Evolutionary conservation across 768 basidiomycete genomes (phyloP).

Genomic region (Mycena sanguinolenta): DNA sequence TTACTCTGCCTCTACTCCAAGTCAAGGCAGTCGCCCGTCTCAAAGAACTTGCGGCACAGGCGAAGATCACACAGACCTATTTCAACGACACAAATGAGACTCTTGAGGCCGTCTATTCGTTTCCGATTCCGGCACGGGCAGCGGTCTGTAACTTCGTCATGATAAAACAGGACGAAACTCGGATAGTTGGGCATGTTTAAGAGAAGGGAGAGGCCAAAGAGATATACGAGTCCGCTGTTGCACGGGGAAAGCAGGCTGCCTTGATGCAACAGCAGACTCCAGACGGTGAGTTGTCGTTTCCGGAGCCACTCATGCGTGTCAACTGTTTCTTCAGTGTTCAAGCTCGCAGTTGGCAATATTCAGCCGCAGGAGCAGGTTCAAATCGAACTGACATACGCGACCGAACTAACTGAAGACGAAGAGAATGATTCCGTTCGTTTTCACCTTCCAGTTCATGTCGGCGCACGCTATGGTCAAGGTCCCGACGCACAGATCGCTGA

Average conservation of each 20-base stretch:
- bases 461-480: conserved; percentile 32
- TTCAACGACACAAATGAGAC: conserved; percentile 17
- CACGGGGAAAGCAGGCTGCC: conserved; percentile 25
- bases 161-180: conserved; percentile 33
- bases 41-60: conserved; percentile 34
- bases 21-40: conserved; percentile 27
- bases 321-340: conserved; percentile 29
- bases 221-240: conserved; percentile 28
- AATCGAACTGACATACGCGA: conserved; percentile 29
- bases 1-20: conserved; percentile 24
- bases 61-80: conserved; percentile 35
- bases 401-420: conserved; percentile 29
- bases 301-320: not conserved
- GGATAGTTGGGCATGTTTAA: conserved; percentile 29
- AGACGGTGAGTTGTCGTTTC: conserved; percentile 25
- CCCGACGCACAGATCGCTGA: not conserved
- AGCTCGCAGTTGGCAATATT: conserved; percentile 29
- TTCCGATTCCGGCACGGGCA: conserved; percentile 35
- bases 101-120: conserved; percentile 33
- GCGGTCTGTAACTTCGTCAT: conserved; percentile 25
- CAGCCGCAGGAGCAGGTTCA: conserved; percentile 12
- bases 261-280: conserved; percentile 31
- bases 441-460: conserved; percentile 31
- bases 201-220: conserved; percentile 34
- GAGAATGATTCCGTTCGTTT: conserved; percentile 32